These are phyloP conservation scores for Physcia stellaris DNA, from an alignment of 495 filamentous ascomycete genomes.

Conservation along the genomic window DNA sequence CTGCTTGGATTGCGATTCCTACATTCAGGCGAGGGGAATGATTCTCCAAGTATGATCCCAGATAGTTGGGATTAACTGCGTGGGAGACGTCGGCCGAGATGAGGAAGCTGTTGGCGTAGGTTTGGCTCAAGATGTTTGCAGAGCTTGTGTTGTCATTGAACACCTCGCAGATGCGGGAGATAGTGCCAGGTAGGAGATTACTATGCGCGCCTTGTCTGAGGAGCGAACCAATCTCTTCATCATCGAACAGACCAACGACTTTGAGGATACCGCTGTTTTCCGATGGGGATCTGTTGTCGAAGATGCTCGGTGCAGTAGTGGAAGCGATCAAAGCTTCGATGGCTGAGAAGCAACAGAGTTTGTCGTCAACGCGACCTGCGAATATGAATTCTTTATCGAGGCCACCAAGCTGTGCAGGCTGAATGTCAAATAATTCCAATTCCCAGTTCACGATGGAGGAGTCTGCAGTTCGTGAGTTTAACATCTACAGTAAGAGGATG, in stretches of 20 bases:
- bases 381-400: constrained; percentile 91
- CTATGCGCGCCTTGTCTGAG: constrained; percentile 81
- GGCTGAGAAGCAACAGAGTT: constrained; percentile 87
- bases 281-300: constrained; percentile 1
- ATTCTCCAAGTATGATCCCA: constrained; percentile 62
- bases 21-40: constrained; percentile 85
- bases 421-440: constrained; percentile 87
- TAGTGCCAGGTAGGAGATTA: constrained; percentile 68
- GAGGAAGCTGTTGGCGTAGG: constrained; percentile 85
- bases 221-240: constrained; percentile 86
- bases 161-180: constrained; percentile 68
- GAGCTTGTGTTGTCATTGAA: constrained; percentile 40
- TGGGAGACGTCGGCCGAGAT: constrained; percentile 89
- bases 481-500: background rate
- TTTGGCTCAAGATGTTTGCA: constrained; percentile 61
- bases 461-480: constrained; percentile 11
- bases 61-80: constrained; percentile 90
- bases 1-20: constrained; percentile 70
- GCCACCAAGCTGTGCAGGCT: constrained; percentile 73
- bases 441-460: constrained; percentile 85
- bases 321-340: constrained; percentile 71
- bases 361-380: constrained; percentile 89
- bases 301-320: constrained; percentile 29
- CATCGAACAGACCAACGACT: constrained; percentile 82
- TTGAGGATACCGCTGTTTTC: constrained; percentile 49